A percentile compares a stretch with the other conserved stretches of the same genome.
These are phyloP conservation scores for Dactylellina parvicollis DNA, from an alignment of 2,329 filamentous ascomycete species.

Conservation along the genomic window DNA sequence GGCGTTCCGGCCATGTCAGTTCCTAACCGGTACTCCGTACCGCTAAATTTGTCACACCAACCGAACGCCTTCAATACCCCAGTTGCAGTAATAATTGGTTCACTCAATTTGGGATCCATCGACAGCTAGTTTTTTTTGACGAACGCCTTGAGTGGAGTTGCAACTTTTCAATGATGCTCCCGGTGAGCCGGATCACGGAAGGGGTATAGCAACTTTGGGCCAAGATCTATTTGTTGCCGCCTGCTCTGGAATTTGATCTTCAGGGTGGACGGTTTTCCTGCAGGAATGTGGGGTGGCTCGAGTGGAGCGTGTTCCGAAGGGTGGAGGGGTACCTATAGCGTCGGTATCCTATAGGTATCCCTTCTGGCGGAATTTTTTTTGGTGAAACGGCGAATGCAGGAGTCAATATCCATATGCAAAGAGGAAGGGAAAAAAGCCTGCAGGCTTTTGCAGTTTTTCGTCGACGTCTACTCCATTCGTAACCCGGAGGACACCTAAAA, in stretches of 20 bases:
- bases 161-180: no score
- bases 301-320: neutral
- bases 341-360: neutral
- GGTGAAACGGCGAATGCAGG: slow-evolving; percentile 23
- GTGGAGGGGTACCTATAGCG: slow-evolving; percentile 4
- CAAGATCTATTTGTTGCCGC: neutral
- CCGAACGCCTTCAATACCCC: no score
- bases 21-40: no score
- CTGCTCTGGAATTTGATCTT: neutral
- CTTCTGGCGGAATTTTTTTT: slow-evolving; percentile 7
- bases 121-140: no score
- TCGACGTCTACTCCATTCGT: slow-evolving; percentile 6
- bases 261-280: neutral
- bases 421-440: neutral
- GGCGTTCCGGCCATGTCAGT: neutral
- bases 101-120: no score
- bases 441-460: neutral
- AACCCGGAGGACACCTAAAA: no score
- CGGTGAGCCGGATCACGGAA: no score
- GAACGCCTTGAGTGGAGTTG: no score
- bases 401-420: slow-evolving; percentile 3
- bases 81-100: no score
- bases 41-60: no score
- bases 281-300: slow-evolving; percentile 3
- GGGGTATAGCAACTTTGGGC: no score